These are phyloP conservation scores for Fusarium sp. DNA, from an alignment of 2,329 filamentous ascomycete genomes.

Conservation along the genomic window DNA sequence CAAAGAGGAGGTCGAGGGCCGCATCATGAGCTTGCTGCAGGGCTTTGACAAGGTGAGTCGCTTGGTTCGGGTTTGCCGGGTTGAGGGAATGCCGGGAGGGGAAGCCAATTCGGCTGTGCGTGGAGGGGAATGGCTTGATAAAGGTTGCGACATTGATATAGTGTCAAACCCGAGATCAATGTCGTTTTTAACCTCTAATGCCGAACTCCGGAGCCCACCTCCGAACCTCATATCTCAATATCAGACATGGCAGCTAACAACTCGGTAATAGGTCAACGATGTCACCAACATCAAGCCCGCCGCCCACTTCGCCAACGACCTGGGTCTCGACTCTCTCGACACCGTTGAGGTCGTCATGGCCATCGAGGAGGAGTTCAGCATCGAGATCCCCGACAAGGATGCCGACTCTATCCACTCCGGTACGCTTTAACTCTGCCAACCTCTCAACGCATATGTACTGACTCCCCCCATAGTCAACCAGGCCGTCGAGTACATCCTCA, in stretches of 20 bases:
- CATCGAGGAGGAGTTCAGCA: constrained; percentile 94
- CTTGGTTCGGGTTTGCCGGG: constrained; percentile 12
- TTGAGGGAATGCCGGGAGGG: neutral
- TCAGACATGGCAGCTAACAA: constrained; percentile 47
- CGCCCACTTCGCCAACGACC: constrained; percentile 97
- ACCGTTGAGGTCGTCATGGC: constrained; percentile 99
- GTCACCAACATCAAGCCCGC: constrained; percentile 79
- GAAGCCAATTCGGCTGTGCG: constrained; percentile 1
- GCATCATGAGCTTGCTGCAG: constrained; percentile 93
- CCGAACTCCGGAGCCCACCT: neutral
- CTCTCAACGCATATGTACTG: neutral
- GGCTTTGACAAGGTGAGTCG: constrained; percentile 89
- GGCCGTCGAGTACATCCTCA: constrained; percentile 93
- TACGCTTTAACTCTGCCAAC: constrained; percentile 64
- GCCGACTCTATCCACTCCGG: constrained; percentile 94
- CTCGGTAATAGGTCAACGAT: constrained; percentile 74
- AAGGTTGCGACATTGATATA: constrained; percentile 1
- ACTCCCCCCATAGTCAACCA: constrained; percentile 79
- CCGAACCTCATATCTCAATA: constrained; percentile 8
- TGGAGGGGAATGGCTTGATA: constrained; percentile 1
- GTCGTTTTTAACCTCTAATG: neutral
- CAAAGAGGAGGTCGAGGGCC: constrained; percentile 89
- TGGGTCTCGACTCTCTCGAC: constrained; percentile 96
- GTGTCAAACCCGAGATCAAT: constrained; percentile 17
- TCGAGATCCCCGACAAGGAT: constrained; percentile 98